phyloP scores from a whole-genome alignment of 1,284 basidiomycete species.

The Marasmius fiardii region DNA sequence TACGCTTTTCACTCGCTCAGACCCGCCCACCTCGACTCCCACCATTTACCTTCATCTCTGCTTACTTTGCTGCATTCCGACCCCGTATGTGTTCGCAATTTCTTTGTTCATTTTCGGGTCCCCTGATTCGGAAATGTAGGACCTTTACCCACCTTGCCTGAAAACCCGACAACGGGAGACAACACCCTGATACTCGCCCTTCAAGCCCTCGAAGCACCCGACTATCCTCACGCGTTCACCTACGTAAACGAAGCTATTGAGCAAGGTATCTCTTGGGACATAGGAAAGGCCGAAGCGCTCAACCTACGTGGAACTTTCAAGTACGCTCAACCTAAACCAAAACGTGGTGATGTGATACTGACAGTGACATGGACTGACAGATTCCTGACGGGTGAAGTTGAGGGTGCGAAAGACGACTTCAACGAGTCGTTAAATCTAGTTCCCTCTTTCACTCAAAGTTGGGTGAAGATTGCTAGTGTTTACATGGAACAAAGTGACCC shows the following conservation, averaged over 20 bases:
- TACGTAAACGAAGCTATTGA: constrained; percentile 86
- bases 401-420: constrained; percentile 85
- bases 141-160: constrained; percentile 73
- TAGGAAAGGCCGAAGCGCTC: constrained; percentile 82
- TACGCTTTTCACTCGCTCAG: constrained; percentile 30
- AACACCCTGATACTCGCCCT: constrained; percentile 79
- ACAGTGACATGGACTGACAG: constrained; percentile 30
- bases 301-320: constrained; percentile 97
- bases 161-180: constrained; percentile 77
- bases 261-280: constrained; percentile 81
- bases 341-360: background rate
- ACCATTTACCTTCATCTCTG: constrained; percentile 90
- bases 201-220: constrained; percentile 82
- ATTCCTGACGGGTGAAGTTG: constrained; percentile 87
- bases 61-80: constrained; percentile 97
- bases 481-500: constrained; percentile 94
- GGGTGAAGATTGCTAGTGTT: constrained; percentile 97
- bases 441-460: constrained; percentile 82
- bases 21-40: constrained; percentile 84
- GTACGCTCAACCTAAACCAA: constrained; percentile 35
- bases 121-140: constrained; percentile 37
- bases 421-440: constrained; percentile 73
- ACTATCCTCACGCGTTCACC: constrained; percentile 82
- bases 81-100: constrained; percentile 53
- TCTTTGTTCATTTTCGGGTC: constrained; percentile 2